These are phyloP conservation scores for Pichia paraexigua DNA, from an alignment of 805 yeast species.

Conservation along the genomic window DNA sequence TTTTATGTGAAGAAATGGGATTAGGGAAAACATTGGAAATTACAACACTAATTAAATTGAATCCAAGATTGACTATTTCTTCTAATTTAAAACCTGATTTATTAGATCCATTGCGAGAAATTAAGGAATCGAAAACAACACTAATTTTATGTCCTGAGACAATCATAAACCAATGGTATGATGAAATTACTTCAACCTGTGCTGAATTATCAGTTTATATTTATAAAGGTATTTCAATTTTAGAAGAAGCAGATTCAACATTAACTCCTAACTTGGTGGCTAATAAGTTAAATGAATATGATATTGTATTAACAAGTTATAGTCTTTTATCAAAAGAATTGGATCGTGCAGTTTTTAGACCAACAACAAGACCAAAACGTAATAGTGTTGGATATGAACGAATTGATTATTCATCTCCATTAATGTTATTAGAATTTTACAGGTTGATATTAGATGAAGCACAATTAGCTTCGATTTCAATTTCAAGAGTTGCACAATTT, in stretches of 20 bases:
- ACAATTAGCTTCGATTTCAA: slow-evolving; percentile 76
- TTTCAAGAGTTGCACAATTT: slow-evolving; percentile 70
- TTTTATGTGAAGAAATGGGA: slow-evolving; percentile 95
- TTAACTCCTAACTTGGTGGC: slow-evolving; percentile 35
- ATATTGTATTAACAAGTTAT: slow-evolving; percentile 78
- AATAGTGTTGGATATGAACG: slow-evolving; percentile 28
- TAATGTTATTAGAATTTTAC: slow-evolving; percentile 79
- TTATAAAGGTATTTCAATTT: slow-evolving; percentile 49
- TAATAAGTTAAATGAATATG: slow-evolving; percentile 49
- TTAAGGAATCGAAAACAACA: slow-evolving; percentile 57
- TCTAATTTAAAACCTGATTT: slow-evolving; percentile 27
- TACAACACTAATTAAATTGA: slow-evolving; percentile 52
- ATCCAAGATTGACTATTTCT: slow-evolving; percentile 39
- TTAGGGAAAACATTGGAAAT: slow-evolving; percentile 91
- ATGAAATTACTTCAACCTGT: slow-evolving; percentile 54
- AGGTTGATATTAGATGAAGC: slow-evolving; percentile 89
- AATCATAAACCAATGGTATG: slow-evolving; percentile 78
- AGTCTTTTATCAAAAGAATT: slow-evolving; percentile 62
- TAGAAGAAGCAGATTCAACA: slow-evolving; percentile 20
- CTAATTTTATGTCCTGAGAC: slow-evolving; percentile 82
- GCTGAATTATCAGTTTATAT: slow-evolving; percentile 53
- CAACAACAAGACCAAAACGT: slow-evolving; percentile 43
- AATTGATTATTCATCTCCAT: slow-evolving; percentile 68
- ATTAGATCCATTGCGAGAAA: slow-evolving; percentile 35
- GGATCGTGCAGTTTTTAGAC: slow-evolving; percentile 69